Conservation (phyloP, 306 rosid species). For the Alnus rubra region DNA sequence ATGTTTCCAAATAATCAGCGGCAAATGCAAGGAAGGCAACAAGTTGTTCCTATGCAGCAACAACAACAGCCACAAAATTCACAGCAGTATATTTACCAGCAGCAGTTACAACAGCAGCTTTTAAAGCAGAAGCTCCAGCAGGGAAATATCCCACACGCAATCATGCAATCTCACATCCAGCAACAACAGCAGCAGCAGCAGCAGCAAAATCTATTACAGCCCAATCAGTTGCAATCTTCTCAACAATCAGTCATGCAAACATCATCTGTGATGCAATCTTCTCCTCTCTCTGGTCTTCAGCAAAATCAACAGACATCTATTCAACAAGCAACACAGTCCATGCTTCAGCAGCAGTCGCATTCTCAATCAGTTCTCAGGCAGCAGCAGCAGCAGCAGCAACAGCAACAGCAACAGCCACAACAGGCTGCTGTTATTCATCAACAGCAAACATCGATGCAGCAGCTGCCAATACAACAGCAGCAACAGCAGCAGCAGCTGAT, state of each 20-base stretch:
- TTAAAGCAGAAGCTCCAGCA: constrained; percentile 58
- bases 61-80: constrained; percentile 70
- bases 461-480: constrained; percentile 52
- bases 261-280: constrained; percentile 56
- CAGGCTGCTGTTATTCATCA: constrained; percentile 62
- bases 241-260: constrained; percentile 80
- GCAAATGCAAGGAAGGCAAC: constrained; percentile 80
- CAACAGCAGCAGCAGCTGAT: constrained; percentile 74
- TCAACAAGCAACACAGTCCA: constrained; percentile 72
- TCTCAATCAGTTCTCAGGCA: constrained; percentile 74
- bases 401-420: constrained; percentile 78
- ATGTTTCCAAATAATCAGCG: constrained; percentile 72
- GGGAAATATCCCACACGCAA: constrained; percentile 46
- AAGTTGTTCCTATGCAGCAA: constrained; percentile 63
- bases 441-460: constrained; percentile 64
- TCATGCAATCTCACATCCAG: constrained; percentile 62
- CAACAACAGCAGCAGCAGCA: constrained; percentile 66
- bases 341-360: constrained; percentile 64
- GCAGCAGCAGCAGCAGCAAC: constrained; percentile 78
- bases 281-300: constrained; percentile 62
- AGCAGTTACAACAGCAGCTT: constrained; percentile 51
- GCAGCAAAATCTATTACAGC: constrained; percentile 67
- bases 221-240: constrained; percentile 74
- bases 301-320: constrained; percentile 69
- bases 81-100: constrained; percentile 59